These are phyloP conservation scores for Yamadazyma nakazawae DNA, from an alignment of 805 yeast genomes.

Conservation along the genomic window DNA sequence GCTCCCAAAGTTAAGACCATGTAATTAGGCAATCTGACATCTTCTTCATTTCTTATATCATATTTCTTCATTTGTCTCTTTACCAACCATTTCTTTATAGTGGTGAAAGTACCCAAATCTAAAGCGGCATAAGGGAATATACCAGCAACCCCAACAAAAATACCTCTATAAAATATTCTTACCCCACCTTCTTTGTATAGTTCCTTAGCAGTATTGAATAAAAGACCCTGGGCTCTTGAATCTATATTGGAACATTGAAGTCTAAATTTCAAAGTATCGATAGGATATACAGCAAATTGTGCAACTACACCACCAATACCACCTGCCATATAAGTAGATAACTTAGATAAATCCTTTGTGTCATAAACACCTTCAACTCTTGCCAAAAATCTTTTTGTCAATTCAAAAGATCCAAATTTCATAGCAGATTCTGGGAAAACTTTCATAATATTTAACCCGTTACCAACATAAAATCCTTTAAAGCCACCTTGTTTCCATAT, in stretches of 20 bases:
- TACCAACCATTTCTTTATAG: conserved; percentile 75
- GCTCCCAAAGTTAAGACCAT: conserved; percentile 92
- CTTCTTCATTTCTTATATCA: conserved; percentile 34
- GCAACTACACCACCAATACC: conserved; percentile 95
- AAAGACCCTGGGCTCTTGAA: conserved; percentile 51
- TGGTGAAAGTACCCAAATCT: conserved; percentile 89
- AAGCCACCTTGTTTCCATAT: conserved; percentile 88
- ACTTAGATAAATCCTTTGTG: conserved; percentile 63
- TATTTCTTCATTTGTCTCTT: conserved; percentile 55
- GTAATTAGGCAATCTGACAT: conserved; percentile 72
- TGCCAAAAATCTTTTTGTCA: conserved; percentile 73
- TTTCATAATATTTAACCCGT: conserved; percentile 87
- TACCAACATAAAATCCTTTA: conserved; percentile 87
- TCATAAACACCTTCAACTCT: conserved; percentile 72
- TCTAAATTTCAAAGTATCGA: conserved; percentile 91
- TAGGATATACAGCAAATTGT: conserved; percentile 90
- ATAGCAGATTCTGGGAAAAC: conserved; percentile 97
- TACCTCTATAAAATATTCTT: conserved; percentile 78
- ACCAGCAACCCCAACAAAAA: conserved; percentile 88
- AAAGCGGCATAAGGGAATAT: conserved; percentile 97
- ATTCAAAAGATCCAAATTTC: conserved; percentile 94
- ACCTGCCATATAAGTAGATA: conserved; percentile 87
- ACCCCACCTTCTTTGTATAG: conserved; percentile 82
- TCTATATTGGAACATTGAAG: conserved; percentile 88
- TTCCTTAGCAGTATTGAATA: conserved; percentile 65